Evolutionary conservation across 2,329 filamentous ascomycete genomes (phyloP).

Genomic region (Pseudogymnoascus pannorum): DNA sequence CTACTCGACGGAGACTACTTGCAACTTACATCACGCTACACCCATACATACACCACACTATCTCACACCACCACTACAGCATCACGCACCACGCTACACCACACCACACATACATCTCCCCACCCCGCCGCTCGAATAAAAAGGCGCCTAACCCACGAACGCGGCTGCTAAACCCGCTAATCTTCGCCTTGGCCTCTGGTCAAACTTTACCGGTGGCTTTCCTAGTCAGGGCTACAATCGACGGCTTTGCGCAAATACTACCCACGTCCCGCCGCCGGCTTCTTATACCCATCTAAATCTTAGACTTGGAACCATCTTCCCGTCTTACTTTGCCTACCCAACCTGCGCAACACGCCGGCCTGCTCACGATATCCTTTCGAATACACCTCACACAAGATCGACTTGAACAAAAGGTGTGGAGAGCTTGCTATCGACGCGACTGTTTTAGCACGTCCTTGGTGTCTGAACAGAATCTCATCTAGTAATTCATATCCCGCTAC

Average conservation of each 20-base stretch:
- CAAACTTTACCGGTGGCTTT: constrained; percentile 3
- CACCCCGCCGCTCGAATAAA: not conserved
- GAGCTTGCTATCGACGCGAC: not conserved
- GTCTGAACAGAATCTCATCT: constrained; percentile 23
- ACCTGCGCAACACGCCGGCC: not conserved
- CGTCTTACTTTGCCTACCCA: not conserved
- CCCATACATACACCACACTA: not conserved
- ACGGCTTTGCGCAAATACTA: constrained; percentile 4
- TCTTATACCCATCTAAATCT: not conserved
- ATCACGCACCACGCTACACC: not conserved
- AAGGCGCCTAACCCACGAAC: constrained; percentile 4
- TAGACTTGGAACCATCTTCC: not conserved
- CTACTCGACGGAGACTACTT: constrained; percentile 2
- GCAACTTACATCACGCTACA: constrained; percentile 2
- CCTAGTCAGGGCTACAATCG: constrained; percentile 1
- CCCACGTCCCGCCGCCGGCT: constrained; percentile 3
- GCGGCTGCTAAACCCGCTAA: constrained; percentile 5
- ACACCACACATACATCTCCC: not conserved
- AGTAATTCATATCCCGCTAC: constrained; percentile 10
- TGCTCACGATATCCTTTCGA: not conserved
- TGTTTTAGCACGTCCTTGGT: constrained; percentile 30
- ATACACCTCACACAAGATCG: not conserved
- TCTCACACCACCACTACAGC: not conserved
- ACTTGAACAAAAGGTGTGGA: not conserved
- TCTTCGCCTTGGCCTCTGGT: constrained; percentile 3